phyloP scores from a whole-genome alignment of 2,329 filamentous ascomycete species.

The Monilinia fructigena region DNA sequence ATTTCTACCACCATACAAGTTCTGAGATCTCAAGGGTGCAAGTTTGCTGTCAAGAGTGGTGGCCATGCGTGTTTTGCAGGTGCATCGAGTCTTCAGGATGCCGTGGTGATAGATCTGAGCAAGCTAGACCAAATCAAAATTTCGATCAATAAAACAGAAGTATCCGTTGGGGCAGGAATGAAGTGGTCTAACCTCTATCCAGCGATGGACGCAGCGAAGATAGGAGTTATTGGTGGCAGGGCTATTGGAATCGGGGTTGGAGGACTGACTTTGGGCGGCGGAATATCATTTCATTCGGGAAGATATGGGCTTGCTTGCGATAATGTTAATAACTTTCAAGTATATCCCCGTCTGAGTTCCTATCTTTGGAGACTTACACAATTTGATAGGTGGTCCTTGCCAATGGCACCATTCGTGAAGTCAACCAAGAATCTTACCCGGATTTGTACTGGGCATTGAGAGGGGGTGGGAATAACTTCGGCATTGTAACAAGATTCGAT shows the following conservation, averaged over 20 bases:
- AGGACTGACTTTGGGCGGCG: slow-evolving; percentile 31
- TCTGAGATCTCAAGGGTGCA: slow-evolving; percentile 25
- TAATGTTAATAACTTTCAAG: slow-evolving; percentile 29
- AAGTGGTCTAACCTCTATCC: slow-evolving; percentile 41
- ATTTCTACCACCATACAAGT: slow-evolving; percentile 29
- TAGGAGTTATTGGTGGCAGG: slow-evolving; percentile 44
- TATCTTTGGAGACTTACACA: not conserved
- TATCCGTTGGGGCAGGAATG: slow-evolving; percentile 42
- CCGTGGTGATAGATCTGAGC: slow-evolving; percentile 50
- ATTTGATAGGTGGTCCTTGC: slow-evolving; percentile 42
- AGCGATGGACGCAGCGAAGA: slow-evolving; percentile 31
- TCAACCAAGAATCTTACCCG: slow-evolving; percentile 41
- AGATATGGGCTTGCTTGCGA: slow-evolving; percentile 28
- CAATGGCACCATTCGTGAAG: slow-evolving; percentile 49
- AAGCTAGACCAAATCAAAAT: slow-evolving; percentile 34
- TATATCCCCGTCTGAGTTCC: not conserved
- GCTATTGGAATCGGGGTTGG: slow-evolving; percentile 33
- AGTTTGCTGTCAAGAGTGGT: slow-evolving; percentile 34
- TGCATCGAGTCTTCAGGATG: slow-evolving; percentile 51
- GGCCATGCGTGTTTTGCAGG: slow-evolving; percentile 42
- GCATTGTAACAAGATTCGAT: slow-evolving; percentile 49
- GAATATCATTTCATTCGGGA: slow-evolving; percentile 31
- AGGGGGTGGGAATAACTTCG: slow-evolving; percentile 45
- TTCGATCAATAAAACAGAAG: slow-evolving; percentile 35
- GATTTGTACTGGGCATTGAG: slow-evolving; percentile 55